phyloP scores from a whole-genome alignment of 176 grass and related monocot genomes.

The Cymbopogon citratus region DNA sequence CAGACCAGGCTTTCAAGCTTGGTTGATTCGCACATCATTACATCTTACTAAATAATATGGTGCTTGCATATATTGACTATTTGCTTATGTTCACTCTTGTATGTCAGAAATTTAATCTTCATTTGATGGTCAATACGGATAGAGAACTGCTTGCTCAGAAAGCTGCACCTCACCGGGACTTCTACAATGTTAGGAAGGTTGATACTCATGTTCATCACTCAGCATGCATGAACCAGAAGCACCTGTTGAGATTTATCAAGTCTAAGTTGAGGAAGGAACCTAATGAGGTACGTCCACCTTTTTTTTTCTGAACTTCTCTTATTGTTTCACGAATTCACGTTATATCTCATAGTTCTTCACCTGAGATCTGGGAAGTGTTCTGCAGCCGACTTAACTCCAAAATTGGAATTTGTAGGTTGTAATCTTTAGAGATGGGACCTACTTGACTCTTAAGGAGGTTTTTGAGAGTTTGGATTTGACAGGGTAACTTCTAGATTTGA shows the following conservation, averaged over 20 bases:
- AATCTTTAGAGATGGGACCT: constrained; percentile 96
- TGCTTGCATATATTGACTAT: not conserved
- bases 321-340: not conserved
- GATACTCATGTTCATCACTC: constrained; percentile 99
- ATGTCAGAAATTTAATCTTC: constrained; percentile 95
- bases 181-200: constrained; percentile 96
- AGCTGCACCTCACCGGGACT: constrained; percentile 89
- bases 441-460: constrained; percentile 94
- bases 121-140: constrained; percentile 95
- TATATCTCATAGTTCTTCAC: not conserved
- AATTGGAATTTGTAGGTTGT: constrained; percentile 63
- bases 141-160: constrained; percentile 97
- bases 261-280: constrained; percentile 93
- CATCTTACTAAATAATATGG: constrained; percentile 1
- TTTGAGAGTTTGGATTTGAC: constrained; percentile 93
- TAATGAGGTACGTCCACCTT: constrained; percentile 61
- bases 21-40: constrained; percentile 27
- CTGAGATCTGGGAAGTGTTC: not conserved
- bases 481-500: constrained; percentile 51
- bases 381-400: constrained; percentile 4
- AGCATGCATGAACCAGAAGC: constrained; percentile 99
- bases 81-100: constrained; percentile 14
- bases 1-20: not conserved
- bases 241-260: constrained; percentile 95
- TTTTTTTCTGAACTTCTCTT: not conserved